A percentile compares a stretch with the other conserved stretches of the same genome.
These are phyloP conservation scores for Phaeosphaeriaceae sp. DNA, from an alignment of 2,329 filamentous ascomycete genomes.

Conservation along the genomic window DNA sequence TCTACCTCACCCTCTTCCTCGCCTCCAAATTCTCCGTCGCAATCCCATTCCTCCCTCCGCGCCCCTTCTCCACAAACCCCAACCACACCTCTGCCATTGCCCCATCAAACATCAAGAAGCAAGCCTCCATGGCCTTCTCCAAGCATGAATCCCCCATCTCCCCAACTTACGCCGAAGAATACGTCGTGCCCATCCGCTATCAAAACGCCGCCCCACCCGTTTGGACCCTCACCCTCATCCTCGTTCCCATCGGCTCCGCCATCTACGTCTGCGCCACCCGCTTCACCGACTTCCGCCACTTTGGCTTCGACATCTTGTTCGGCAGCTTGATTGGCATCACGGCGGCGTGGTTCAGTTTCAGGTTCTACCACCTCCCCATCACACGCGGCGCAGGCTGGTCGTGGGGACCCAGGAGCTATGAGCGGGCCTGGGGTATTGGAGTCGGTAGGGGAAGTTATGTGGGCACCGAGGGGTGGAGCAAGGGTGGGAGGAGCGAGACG, in stretches of 20 bases:
- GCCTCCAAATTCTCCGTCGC: conserved; percentile 81
- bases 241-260: conserved; percentile 75
- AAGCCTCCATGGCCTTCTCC: conserved; percentile 29
- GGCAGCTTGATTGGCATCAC: conserved; percentile 80
- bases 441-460: conserved; percentile 62
- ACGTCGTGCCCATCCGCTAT: conserved; percentile 65
- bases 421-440: conserved; percentile 80
- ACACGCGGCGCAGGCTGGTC: conserved; percentile 83
- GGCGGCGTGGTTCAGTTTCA: conserved; percentile 76
- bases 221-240: conserved; percentile 74
- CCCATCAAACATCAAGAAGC: conserved; percentile 40
- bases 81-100: conserved; percentile 55
- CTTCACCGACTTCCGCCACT: conserved; percentile 87
- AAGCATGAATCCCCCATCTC: conserved; percentile 31
- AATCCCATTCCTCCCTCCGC: conserved; percentile 70
- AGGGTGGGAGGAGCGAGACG: conserved; percentile 16
- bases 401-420: conserved; percentile 78
- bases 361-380: conserved; percentile 85
- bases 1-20: conserved; percentile 87
- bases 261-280: conserved; percentile 85
- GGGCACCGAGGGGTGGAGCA: conserved; percentile 55
- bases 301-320: conserved; percentile 89
- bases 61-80: conserved; percentile 57
- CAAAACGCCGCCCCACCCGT: conserved; percentile 83
- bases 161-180: conserved; percentile 30